phyloP scores from a whole-genome alignment of 2,329 filamentous ascomycete genomes.

The Diaporthe vexans region DNA sequence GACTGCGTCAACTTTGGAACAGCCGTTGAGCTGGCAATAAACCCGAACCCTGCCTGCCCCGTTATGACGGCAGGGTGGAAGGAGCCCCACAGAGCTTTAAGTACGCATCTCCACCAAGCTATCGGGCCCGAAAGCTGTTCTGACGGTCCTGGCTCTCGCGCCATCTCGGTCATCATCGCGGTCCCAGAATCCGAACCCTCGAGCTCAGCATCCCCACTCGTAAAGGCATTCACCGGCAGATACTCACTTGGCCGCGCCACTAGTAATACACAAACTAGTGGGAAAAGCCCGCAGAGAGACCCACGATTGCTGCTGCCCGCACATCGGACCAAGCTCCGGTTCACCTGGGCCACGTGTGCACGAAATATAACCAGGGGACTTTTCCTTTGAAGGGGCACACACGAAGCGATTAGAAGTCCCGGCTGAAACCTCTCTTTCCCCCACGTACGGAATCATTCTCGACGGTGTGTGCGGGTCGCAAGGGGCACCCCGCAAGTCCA shows the following conservation, averaged over 20 bases:
- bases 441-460: background rate
- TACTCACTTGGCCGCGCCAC: background rate
- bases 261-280: background rate
- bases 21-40: background rate
- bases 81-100: constrained; percentile 22
- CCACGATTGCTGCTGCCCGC: background rate
- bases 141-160: constrained; percentile 1
- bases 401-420: background rate
- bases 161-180: constrained; percentile 1
- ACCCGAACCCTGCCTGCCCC: constrained; percentile 27
- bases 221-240: background rate
- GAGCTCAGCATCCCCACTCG: background rate
- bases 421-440: too few species aligned
- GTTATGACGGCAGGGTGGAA: background rate
- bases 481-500: background rate
- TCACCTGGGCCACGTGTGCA: constrained; percentile 23
- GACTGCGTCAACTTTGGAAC: too few species aligned
- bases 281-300: background rate
- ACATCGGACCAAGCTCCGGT: constrained; percentile 1
- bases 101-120: constrained; percentile 20
- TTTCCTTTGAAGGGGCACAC: background rate
- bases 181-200: background rate
- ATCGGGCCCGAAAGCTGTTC: constrained; percentile 26
- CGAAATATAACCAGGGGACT: background rate
- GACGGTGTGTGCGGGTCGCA: background rate